Evolutionary conservation across 2,329 filamentous ascomycete species (phyloP).

Genomic region (Arthrobotrys pseudoclavata): DNA sequence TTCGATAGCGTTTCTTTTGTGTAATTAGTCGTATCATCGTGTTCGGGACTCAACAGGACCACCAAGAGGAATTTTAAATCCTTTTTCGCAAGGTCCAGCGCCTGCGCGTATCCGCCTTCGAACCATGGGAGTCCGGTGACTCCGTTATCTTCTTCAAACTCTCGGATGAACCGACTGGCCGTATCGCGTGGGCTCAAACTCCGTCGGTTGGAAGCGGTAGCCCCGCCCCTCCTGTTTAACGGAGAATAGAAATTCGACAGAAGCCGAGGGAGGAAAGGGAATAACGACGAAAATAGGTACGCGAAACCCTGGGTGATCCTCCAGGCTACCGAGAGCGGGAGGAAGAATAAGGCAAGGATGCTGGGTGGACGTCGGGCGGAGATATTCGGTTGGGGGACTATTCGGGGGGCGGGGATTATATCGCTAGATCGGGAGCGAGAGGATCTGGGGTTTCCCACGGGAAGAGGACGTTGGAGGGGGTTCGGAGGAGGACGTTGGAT

Average conservation of each 20-base stretch:
- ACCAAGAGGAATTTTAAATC: conserved; percentile 94
- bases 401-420: conserved; percentile 81
- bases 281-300: conserved; percentile 78
- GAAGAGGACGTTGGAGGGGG: conserved; percentile 64
- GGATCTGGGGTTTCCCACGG: conserved; percentile 61
- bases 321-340: conserved; percentile 85
- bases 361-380: conserved; percentile 79
- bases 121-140: conserved; percentile 78
- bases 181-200: conserved; percentile 87
- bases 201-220: conserved; percentile 72
- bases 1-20: conserved; percentile 84
- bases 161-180: conserved; percentile 86
- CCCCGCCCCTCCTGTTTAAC: conserved; percentile 39
- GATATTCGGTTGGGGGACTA: conserved; percentile 81
- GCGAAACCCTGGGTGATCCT: conserved; percentile 78
- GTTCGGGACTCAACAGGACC: conserved; percentile 88
- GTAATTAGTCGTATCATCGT: conserved; percentile 89
- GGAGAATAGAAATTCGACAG: conserved; percentile 67
- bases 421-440: conserved; percentile 64
- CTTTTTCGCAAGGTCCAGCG: conserved; percentile 87
- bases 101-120: conserved; percentile 91
- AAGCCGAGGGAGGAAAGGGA: conserved; percentile 82
- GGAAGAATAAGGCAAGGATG: conserved; percentile 81
- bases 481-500: conserved; percentile 69
- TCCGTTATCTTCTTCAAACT: conserved; percentile 95